phyloP scores from a whole-genome alignment of 306 rosid genomes.

The Vigna reflexopilosa region DNA sequence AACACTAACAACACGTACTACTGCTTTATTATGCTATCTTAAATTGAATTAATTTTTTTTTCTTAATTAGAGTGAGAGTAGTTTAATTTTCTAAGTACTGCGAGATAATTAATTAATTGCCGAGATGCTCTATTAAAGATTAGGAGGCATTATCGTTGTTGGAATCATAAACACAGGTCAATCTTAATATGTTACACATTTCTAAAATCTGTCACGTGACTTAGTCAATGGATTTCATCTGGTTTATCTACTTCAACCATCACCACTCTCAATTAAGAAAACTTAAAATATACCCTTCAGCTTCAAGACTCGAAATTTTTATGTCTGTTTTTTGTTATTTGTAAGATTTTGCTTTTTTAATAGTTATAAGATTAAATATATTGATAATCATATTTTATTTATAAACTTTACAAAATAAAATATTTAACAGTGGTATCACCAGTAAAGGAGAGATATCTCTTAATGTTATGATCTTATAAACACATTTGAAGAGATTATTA shows the following conservation, averaged over 20 bases:
- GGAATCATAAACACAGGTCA: slow-evolving; percentile 32
- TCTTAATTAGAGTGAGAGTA: background rate
- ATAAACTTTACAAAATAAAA: too few species aligned
- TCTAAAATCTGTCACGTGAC: slow-evolving; percentile 10
- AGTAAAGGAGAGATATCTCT: too few species aligned
- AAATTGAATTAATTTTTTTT: background rate
- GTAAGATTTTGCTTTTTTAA: too few species aligned
- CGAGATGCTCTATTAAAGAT: slow-evolving; percentile 43
- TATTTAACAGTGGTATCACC: too few species aligned
- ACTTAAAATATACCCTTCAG: too few species aligned
- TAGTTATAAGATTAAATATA: too few species aligned
- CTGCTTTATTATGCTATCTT: background rate
- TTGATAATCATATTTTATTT: too few species aligned
- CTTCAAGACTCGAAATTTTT: too few species aligned
- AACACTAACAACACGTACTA: too few species aligned
- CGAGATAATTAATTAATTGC: background rate
- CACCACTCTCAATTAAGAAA: background rate
- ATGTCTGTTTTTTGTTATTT: too few species aligned
- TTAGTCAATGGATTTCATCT: background rate
- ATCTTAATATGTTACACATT: slow-evolving; percentile 1
- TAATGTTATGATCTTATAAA: too few species aligned
- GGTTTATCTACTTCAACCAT: background rate
- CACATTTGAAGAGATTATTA: too few species aligned
- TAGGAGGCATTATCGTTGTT: slow-evolving; percentile 18
- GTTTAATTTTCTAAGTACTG: background rate